Evolutionary conservation across 148 eudicot genomes (phyloP).

Genomic region (Fagopyrum homotropicum): DNA sequence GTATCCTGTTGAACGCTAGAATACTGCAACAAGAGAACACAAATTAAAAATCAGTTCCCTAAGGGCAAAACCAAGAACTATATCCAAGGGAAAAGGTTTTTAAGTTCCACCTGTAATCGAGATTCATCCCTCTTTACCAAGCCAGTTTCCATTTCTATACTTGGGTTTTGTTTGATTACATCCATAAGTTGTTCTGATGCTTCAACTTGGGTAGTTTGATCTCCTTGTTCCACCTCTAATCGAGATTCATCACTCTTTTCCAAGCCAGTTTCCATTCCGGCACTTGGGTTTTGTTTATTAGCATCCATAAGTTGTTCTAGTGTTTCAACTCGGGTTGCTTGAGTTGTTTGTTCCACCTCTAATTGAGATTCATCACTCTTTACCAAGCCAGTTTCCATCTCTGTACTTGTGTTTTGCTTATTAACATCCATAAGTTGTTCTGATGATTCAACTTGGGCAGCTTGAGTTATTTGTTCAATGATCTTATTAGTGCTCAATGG

Average conservation of each 20-base stretch:
- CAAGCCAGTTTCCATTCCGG: no score
- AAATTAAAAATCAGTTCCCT: background rate
- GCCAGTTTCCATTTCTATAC: no score
- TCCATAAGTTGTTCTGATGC: no score
- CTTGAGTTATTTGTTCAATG: slow-evolving; percentile 11
- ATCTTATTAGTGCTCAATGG: slow-evolving; percentile 9
- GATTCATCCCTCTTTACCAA: no score
- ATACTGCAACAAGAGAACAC: slow-evolving; percentile 17
- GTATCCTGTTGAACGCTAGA: slow-evolving; percentile 20
- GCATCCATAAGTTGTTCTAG: no score
- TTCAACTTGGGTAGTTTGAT: no score
- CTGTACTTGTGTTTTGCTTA: slow-evolving; percentile 20
- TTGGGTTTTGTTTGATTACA: no score
- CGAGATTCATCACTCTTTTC: no score
- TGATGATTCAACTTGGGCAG: background rate
- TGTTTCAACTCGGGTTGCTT: no score
- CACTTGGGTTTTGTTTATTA: no score
- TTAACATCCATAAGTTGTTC: slow-evolving; percentile 17
- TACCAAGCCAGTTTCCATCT: slow-evolving; percentile 17
- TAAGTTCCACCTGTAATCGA: slow-evolving; percentile 32
- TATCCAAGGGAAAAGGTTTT: background rate
- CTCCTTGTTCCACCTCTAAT: no score
- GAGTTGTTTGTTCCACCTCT: no score
- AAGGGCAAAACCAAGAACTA: slow-evolving; percentile 7
- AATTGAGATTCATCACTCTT: slow-evolving; percentile 42